Base-by-base conservation (phyloP, 495 filamentous ascomycete genomes). In the Trichoderma reesei region DNA sequence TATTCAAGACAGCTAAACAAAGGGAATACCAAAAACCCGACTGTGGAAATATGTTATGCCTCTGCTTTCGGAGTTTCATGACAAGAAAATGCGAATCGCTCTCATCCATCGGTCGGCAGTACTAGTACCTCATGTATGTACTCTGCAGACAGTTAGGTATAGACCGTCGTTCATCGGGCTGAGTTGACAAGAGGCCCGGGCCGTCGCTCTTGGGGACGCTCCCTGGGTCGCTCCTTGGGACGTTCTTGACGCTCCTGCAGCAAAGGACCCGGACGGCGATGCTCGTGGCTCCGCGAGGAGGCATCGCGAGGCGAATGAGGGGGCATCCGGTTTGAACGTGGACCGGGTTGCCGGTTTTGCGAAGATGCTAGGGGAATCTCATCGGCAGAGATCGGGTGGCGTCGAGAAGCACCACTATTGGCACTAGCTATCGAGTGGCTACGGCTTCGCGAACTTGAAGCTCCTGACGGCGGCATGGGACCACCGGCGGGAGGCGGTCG, bases 161-260 rank as follows among this genome's bases (percentile, higher is more conserved):
- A 13, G 2, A 14, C 4, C 0, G 11, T 56, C 0, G 5, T 11
- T 34, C 16, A 56, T 56, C 51, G 88, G 0, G 85, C 90, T 20
- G 94, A 80, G 67, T 92, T 89, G 13, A 96, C 77, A 0, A 96
- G 79, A 1, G 92, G 79, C 64, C 56, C 51, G 11, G 51, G 63
- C 8, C 66, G 70, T 13, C 68, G 67, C 31, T 64, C 67, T 9
- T 67, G 66, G 60, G 67, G 70, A 3, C 70, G 73, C 51, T 69
- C 54, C 36, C 63, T 54, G n/a, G 59, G 59, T 8, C 65, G 41
- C 37, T 66, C 65, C 11, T 16, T 56, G 31, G 51, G 26, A 33
- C 51, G 51, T 3, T 56, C 51, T 33, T 56, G 51, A 34, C 51
- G 51, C 34, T 56, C 51, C 10, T 56, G 51, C 13, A 33, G 51